Evolutionary conservation across 192 early-diverging fungal species (phyloP), one percentile per base, ranked within the genome.

Genomic region (Coemansia sp.): DNA sequence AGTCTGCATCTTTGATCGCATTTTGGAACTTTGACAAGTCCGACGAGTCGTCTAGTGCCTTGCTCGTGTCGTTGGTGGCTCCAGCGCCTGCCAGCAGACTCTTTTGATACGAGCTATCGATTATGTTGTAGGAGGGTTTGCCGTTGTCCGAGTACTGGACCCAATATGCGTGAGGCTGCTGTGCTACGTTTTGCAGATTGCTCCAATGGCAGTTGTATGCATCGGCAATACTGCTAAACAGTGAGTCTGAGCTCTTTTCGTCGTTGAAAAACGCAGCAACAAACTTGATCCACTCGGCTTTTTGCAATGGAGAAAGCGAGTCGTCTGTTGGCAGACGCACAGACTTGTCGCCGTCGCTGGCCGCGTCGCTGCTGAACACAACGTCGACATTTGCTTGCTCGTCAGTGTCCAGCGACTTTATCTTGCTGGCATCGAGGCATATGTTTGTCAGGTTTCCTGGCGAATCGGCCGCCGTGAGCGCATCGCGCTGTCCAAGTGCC

Each of bases 1-100:
- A 67, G 25, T 86, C 85, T n/a, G 86, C 89, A 43, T 85, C 63
- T 3, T 63, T 49, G 51, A 90, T 68, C 0, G 83, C 85, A 1
- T 59, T 63, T 5, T 83, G 72, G 67, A 92, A 86, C 23, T 66
- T 73, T 1, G 58, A 32, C 23, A 62, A 37, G 39, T 65, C 73
- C 12, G 65, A 62, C 50, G 79, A 79, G 9, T 62, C 58, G 37
- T 23, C 29, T 3, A 49, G 61, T 10, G 72, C 63, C 2, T 72
- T 39, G n/a, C 65, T 76, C 43, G 79, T 81, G 55, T 76, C 67
- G 39, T 70, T 78, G 24, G 79, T 85, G 54, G 88, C 88, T 22
- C 89, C 89, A 60, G 89, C 86, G n/a, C 29, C 63, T 3, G 86
- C 83, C 56, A 92, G 69, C 24, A 83, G 64, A 23, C 58, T 58